These are phyloP conservation scores for Gastrolobium villosum DNA, from an alignment of 306 rosid species.

Conservation along the genomic window DNA sequence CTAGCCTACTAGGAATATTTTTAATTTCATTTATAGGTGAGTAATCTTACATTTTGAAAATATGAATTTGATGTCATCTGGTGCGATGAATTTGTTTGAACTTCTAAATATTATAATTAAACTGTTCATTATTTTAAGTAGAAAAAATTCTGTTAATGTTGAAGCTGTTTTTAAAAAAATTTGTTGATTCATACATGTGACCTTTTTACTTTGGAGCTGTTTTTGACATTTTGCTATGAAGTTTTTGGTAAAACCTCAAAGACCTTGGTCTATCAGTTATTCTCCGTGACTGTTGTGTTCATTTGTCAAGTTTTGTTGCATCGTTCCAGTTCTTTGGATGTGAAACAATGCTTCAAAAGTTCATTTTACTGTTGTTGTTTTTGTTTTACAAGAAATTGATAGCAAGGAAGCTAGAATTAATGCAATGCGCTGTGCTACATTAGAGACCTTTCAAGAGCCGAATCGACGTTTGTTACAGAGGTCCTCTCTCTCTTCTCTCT, in stretches of 20 bases:
- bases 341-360: slow-evolving; percentile 25
- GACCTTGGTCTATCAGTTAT: background rate
- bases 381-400: slow-evolving; percentile 78
- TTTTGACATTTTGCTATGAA: background rate
- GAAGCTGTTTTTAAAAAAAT: background rate
- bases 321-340: slow-evolving; percentile 32
- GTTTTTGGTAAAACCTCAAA: background rate
- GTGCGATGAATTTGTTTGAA: slow-evolving; percentile 8
- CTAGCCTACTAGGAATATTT: background rate
- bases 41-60: background rate
- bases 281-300: background rate
- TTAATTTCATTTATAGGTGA: background rate
- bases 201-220: no score
- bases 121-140: background rate
- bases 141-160: background rate
- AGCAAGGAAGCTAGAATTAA: slow-evolving; percentile 85
- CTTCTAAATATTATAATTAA: background rate
- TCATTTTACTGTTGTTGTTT: slow-evolving; percentile 38
- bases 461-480: slow-evolving; percentile 94
- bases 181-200: background rate
- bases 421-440: slow-evolving; percentile 87
- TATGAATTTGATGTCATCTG: background rate
- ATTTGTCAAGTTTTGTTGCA: slow-evolving; percentile 25
- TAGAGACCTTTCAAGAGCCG: slow-evolving; percentile 98
- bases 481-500: slow-evolving; percentile 49